Evolutionary conservation across 352 stramenopile species (phyloP).

Genomic region (Pythium oligandrum): DNA sequence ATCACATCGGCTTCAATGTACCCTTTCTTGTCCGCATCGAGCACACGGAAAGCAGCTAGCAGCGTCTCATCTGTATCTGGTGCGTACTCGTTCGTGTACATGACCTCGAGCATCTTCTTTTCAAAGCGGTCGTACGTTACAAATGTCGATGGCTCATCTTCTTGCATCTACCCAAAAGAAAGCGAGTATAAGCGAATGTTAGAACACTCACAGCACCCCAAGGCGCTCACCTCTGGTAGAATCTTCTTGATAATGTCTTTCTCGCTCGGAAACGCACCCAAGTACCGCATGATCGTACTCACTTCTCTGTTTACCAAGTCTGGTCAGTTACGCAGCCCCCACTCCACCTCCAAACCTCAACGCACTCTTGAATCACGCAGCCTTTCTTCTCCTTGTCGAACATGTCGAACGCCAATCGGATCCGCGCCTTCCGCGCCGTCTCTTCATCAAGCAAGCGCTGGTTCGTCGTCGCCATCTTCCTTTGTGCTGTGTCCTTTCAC

Average conservation of each 20-base stretch:
- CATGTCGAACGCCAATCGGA: conserved; percentile 85
- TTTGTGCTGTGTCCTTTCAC: not conserved
- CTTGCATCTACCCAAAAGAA: conserved; percentile 60
- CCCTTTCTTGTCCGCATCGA: conserved; percentile 76
- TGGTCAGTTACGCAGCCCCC: not conserved
- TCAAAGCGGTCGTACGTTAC: conserved; percentile 90
- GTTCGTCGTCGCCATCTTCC: conserved; percentile 21
- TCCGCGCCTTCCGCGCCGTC: conserved; percentile 39
- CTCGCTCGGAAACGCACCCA: conserved; percentile 88
- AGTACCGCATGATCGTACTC: conserved; percentile 88
- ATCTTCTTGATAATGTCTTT: conserved; percentile 91
- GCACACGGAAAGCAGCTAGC: conserved; percentile 70
- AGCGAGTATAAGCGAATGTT: not conserved
- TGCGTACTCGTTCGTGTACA: conserved; percentile 87
- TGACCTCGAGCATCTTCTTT: conserved; percentile 91
- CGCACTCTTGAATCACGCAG: conserved; percentile 82
- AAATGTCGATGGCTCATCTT: conserved; percentile 87
- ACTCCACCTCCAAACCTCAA: not conserved
- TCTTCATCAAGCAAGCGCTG: conserved; percentile 40
- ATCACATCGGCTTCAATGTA: conserved; percentile 90
- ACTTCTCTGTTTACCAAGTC: conserved; percentile 57
- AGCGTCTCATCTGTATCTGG: conserved; percentile 86
- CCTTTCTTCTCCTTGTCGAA: conserved; percentile 92
- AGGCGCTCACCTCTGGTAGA: conserved; percentile 59
- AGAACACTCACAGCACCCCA: not conserved